phyloP scores from a whole-genome alignment of 2,329 filamentous ascomycete genomes.

The Boeremia lycopersici region DNA sequence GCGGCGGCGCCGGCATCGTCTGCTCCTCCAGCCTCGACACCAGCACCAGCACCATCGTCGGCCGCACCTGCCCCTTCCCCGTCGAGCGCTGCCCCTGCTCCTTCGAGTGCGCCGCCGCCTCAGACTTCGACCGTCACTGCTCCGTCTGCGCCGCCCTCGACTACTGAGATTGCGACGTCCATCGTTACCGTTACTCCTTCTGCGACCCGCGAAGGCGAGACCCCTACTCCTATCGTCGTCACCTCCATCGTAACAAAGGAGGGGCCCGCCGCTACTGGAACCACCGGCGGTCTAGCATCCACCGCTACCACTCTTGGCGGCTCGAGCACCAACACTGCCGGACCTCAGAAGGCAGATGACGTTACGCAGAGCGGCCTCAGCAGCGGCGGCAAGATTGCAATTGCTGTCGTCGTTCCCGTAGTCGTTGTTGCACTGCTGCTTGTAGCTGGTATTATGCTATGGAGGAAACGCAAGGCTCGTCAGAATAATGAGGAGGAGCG shows the following conservation, averaged over 20 bases:
- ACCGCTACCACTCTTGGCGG: conserved; percentile 9
- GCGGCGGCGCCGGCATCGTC: conserved; percentile 23
- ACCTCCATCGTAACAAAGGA: conserved; percentile 22
- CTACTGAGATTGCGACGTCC: conserved; percentile 25
- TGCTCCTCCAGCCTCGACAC: conserved; percentile 4
- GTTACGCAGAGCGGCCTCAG: conserved; percentile 53
- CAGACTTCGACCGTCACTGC: conserved; percentile 31
- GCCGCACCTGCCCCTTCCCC: conserved; percentile 15
- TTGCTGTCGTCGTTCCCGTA: conserved; percentile 93
- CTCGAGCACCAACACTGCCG: conserved; percentile 18
- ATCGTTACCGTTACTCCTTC: conserved; percentile 32
- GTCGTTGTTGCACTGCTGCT: conserved; percentile 83
- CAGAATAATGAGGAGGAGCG: conserved; percentile 86
- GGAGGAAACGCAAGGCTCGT: conserved; percentile 84
- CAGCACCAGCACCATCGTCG: conserved; percentile 13
- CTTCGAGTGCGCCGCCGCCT: conserved; percentile 10
- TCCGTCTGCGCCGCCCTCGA: conserved; percentile 27
- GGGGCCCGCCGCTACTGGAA: conserved; percentile 11
- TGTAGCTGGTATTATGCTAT: conserved; percentile 78
- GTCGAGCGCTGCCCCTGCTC: conserved; percentile 21
- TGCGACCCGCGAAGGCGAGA: conserved; percentile 25
- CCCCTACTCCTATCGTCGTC: conserved; percentile 25
- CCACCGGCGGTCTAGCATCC: conserved; percentile 16
- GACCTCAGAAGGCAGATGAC: conserved; percentile 17
- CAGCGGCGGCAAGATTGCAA: conserved; percentile 76